These are phyloP conservation scores for Isabelozyma heimii DNA, from an alignment of 805 yeast genomes.

Conservation along the genomic window DNA sequence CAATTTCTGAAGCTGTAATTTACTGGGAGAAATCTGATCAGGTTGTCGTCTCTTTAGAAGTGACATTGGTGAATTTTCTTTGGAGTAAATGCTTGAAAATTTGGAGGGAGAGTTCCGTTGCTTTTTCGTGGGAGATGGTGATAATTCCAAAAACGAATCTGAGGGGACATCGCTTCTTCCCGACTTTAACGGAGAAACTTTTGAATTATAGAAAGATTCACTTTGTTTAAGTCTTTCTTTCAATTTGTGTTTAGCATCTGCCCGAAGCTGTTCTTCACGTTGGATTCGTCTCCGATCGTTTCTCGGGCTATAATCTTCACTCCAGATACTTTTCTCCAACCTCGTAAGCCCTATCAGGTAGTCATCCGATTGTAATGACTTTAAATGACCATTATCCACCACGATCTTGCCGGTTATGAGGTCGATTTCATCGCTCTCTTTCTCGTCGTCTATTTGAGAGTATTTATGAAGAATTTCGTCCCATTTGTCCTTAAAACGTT, in stretches of 20 bases:
- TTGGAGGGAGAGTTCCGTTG: conserved; percentile 5
- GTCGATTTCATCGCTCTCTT: conserved; percentile 66
- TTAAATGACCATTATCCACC: conserved; percentile 68
- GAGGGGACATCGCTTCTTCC: conserved; percentile 6
- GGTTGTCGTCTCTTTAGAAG: background rate
- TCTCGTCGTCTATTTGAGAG: conserved; percentile 42
- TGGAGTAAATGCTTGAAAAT: background rate
- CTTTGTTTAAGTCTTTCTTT: conserved; percentile 15
- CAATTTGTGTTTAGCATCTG: conserved; percentile 8
- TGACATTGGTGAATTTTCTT: background rate
- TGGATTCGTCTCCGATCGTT: conserved; percentile 7
- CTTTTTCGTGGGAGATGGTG: conserved; percentile 30
- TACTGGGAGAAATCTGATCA: background rate
- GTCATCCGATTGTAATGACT: conserved; percentile 32
- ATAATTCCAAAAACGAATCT: conserved; percentile 21
- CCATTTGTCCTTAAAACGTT: conserved; percentile 41
- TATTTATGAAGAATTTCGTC: conserved; percentile 51
- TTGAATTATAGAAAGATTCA: conserved; percentile 9
- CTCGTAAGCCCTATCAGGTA: conserved; percentile 6
- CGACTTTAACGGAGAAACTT: background rate
- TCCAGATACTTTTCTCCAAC: conserved; percentile 35
- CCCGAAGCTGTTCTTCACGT: conserved; percentile 7
- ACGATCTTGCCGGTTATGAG: conserved; percentile 60
- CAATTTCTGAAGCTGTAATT: background rate
- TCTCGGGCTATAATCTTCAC: conserved; percentile 24